Percentiles rank a stretch among this genome's conserved stretches.
Evolutionary conservation across 75 land plant species (phyloP).

Genomic region (Gnetum montanum): DNA sequence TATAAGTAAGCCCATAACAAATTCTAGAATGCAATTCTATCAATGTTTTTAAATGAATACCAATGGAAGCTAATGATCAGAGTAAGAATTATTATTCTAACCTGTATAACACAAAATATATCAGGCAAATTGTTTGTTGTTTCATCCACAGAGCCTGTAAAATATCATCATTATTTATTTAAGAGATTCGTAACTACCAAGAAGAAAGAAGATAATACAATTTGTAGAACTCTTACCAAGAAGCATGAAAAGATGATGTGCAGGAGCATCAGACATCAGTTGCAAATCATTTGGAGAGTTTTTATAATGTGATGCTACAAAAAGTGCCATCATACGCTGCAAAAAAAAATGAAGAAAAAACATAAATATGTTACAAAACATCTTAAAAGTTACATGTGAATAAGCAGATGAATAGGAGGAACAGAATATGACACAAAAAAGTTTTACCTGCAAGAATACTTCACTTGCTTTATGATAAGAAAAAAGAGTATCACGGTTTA

Average conservation of each 20-base stretch:
- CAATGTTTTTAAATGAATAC: too few relatives aligned
- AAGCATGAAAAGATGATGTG: constrained; percentile 87
- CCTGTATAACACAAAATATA: constrained; percentile 89
- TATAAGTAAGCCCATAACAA: too few relatives aligned
- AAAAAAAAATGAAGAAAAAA: constrained; percentile 2
- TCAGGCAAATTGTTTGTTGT: constrained; percentile 79
- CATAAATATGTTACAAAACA: neutral
- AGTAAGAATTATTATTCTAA: constrained; percentile 9
- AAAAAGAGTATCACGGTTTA: constrained; percentile 85
- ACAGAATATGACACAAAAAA: neutral
- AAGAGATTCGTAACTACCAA: too few relatives aligned
- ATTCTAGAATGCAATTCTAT: too few relatives aligned
- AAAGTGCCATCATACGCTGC: constrained; percentile 97
- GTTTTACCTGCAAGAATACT: constrained; percentile 79
- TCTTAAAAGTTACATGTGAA: neutral
- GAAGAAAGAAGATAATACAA: neutral
- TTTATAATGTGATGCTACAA: constrained; percentile 95
- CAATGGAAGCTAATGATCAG: too few relatives aligned
- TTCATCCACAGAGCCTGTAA: constrained; percentile 89
- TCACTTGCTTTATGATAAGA: constrained; percentile 95
- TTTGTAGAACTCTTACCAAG: constrained; percentile 45
- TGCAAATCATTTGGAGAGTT: constrained; percentile 96
- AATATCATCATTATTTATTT: neutral
- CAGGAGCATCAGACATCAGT: constrained; percentile 94
- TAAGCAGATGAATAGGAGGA: neutral